Percentiles rank a stretch among this genome's conserved stretches.
phyloP scores from a whole-genome alignment of 1,284 basidiomycete species.

The Trametes pubescens region DNA sequence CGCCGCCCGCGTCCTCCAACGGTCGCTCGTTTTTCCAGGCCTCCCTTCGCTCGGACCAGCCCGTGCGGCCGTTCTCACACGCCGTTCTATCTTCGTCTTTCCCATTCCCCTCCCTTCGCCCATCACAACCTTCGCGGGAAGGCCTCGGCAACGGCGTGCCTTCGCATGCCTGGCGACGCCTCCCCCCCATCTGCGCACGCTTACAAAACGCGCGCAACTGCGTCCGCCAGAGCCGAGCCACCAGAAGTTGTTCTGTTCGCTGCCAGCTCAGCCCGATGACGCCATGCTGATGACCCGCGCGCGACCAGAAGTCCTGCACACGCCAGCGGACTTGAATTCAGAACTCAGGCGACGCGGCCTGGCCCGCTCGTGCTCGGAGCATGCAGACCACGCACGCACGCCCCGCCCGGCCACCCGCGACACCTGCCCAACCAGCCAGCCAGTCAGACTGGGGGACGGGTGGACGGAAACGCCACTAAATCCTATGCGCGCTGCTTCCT shows the following conservation, averaged over 20 bases:
- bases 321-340: slow-evolving; percentile 5
- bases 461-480: background rate
- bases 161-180: slow-evolving; percentile 4
- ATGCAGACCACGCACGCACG: background rate
- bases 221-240: slow-evolving; percentile 14
- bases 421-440: too few relatives aligned
- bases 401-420: background rate
- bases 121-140: slow-evolving; percentile 24
- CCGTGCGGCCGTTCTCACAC: slow-evolving; percentile 8
- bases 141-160: slow-evolving; percentile 16
- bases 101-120: slow-evolving; percentile 2
- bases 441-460: background rate
- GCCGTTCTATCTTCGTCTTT: slow-evolving; percentile 13
- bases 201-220: slow-evolving; percentile 5
- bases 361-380: background rate
- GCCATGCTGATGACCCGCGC: slow-evolving; percentile 17
- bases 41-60: slow-evolving; percentile 3
- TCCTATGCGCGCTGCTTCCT: slow-evolving; percentile 9
- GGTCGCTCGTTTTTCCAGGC: background rate
- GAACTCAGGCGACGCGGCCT: background rate
- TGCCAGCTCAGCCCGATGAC: slow-evolving; percentile 14
- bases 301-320: slow-evolving; percentile 13
- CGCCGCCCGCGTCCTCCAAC: background rate
- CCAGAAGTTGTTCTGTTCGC: slow-evolving; percentile 13
- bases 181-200: background rate